Evolutionary conservation across 1,139 yeast species (phyloP), one percentile per base, ranked within the genome.

Genomic region (Yamadazyma conglobata): DNA sequence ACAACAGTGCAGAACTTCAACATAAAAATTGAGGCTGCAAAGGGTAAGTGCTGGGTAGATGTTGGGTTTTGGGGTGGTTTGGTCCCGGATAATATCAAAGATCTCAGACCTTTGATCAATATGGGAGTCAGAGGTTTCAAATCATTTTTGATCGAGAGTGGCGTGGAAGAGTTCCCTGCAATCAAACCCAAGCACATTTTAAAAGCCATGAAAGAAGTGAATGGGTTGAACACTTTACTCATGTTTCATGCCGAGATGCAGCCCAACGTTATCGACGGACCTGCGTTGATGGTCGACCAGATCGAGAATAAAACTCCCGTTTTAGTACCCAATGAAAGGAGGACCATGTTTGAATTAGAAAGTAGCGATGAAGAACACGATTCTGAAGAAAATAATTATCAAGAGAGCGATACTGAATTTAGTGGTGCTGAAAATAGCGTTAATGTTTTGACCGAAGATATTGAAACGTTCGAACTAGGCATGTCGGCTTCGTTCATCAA

Each of bases 41-140:
- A 65, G 39, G 82, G 77, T 31, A 84, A 88, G 54, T 74, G 89
- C 37, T 88, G 95, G 94, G 93, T 85, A 21, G 96, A 89, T 50
- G 88, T 85, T 9, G 96, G 88, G 0, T 88, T 89, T 55, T 89
- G 96, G 96, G 97, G 96, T 32, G 97, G 96, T 0, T 62, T 88
- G 41, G 73, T 89, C 22, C 97, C 96, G 4, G 72, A 70, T 35
- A 89, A 89, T 54, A 54, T 80, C 35, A 60, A 70, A 9, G 79
- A 85, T 43, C 65, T 88, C 42, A 64, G 72, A 15, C 95, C 95
- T 0, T 68, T 89, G 44, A 79, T 87, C 37, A 58, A 76, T 35
- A 80, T 85, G 48, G 96, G 96, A 26, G 95, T 88, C 3, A 69
- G 95, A 33, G 96, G 96, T 0, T 88, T 88, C 62, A 88, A 88